Base-by-base conservation (phyloP, 2,329 filamentous ascomycete genomes). In the Pseudogymnoascus sp. region DNA sequence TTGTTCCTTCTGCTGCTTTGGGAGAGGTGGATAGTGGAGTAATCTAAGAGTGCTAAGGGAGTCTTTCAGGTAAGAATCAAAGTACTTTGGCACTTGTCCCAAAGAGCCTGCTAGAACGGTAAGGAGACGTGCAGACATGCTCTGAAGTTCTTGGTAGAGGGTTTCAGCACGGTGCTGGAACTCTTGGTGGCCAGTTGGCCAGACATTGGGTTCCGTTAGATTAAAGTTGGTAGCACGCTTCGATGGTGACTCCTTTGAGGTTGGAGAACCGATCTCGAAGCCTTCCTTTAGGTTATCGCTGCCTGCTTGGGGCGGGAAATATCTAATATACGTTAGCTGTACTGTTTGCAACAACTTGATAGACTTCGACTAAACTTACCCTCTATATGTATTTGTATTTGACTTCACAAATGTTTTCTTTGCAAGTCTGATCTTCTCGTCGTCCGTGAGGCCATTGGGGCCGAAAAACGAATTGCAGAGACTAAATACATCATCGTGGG, bases 281-380 rank as follows among this genome's bases (percentile, higher is more conserved):
- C 78, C 78, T 67, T 79, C 78, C 67, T 80, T 80, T 4, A 79
- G 68, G 42, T 80, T 80, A 28, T 76, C 71, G 33, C 64, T 62
- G 28, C 74, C 74, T 3, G 74, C 73, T 66, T 79, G 76, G 0
- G 73, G 71, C 5, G 78, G 78, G 60, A 80, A 80, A 66, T 79
- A 79, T 63, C 78, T 78, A 62, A 3, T 36, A 23, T 1, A 15
- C 8, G n/a, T 57, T 31, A 57, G 26, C n/a, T 5, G 4, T 23
- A 36, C 33, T 64, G 47, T 63, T 35, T 9, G 15, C 2, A 8
- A 26, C 61, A 44, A 50, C n/a, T 7, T 35, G 10, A 35, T 50
- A 17, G 23, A 15, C 13, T 40, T 23, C 23, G 3, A 26, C 19
- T 21, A 3, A 26, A 65, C 64, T 61, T 68, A 74, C 76, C 78